phyloP scores from a whole-genome alignment of 208 protist species.

The Acanthamoeba culbertsoni region DNA sequence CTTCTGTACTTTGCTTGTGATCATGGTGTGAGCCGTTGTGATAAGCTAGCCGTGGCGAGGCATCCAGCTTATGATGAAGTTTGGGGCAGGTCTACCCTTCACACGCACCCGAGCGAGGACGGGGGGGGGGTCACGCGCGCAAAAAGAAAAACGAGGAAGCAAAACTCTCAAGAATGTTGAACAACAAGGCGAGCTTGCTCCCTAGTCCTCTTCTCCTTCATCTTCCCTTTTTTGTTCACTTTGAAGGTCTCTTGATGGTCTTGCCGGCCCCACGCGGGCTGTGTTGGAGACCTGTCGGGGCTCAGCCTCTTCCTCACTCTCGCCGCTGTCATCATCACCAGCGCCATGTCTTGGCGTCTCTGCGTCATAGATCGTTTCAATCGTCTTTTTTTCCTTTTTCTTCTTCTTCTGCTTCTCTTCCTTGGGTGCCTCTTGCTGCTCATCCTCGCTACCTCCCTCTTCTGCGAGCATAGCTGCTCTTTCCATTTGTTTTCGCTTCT shows the following conservation, averaged over 20 bases:
- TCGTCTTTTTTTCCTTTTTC: constrained; percentile 29
- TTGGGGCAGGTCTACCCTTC: too few relatives aligned
- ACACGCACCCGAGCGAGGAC: too few relatives aligned
- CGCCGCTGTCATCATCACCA: background rate
- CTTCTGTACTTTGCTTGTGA: too few relatives aligned
- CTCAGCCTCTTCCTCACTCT: background rate
- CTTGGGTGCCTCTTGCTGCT: background rate
- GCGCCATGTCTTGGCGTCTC: background rate
- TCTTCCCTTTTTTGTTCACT: background rate
- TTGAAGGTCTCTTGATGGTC: background rate
- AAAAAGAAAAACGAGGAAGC: too few relatives aligned
- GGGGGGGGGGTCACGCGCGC: too few relatives aligned
- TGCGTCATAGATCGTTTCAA: background rate
- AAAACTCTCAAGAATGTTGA: too few relatives aligned
- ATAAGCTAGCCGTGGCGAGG: too few relatives aligned
- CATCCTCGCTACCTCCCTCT: background rate
- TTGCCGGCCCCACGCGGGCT: background rate
- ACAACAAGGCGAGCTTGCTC: too few relatives aligned
- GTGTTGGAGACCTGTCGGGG: background rate
- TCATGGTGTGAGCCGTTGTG: too few relatives aligned
- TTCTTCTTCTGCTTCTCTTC: constrained; percentile 1
- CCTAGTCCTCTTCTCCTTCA: background rate
- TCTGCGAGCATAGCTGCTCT: background rate
- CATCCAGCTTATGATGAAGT: too few relatives aligned
- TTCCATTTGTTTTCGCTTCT: constrained; percentile 46